Evolutionary conservation across 495 filamentous ascomycete genomes (phyloP), one percentile per base, ranked within the genome.

Genomic region (Penicillium roqueforti): DNA sequence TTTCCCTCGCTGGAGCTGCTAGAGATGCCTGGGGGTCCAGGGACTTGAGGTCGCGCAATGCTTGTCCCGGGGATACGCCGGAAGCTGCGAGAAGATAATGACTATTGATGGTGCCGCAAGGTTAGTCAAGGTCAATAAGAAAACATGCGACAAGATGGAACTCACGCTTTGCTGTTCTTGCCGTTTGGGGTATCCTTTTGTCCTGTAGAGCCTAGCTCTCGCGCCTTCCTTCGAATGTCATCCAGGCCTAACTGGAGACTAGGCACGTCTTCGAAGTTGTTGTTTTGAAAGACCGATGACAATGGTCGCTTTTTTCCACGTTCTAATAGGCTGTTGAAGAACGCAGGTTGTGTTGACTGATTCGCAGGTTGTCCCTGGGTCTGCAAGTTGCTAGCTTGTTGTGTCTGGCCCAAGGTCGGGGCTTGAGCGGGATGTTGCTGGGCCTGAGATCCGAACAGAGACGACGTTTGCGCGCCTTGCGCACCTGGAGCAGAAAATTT

Each of bases 21-120:
- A 76, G 22, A 6, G 75, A 68, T 8, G 66, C 70, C 51, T 80
- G 76, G 5, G 76, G 71, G 49, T 76, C 74, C 26, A 85, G 69
- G 18, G 76, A 74, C 52, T 87, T 86, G 19, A 96, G 80, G 65
- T 95, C 91, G 56, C 85, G 83, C 19, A 92, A 78, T 5, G 91
- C 85, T 49, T 84, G 78, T 3, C 86, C 87, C 8, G 88, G 86
- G 49, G 88, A 86, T 14, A 95, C 82, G 10, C 91, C 91, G n/a
- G 91, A 96, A 14, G 87, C 90, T 31, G 90, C 88, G 32, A 97
- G 85, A 39, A 97, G 79, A 71, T 92, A 95, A 58, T 92, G 90
- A 47, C 80, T 82, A 47, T 51, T 47, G 6, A 52, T 44, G 41
- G 14, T 40, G 19, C 29, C 8, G 25, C 22, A 36, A 47, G 38